Evolutionary conservation across 805 yeast genomes (phyloP), one percentile per base, ranked within the genome.

Genomic region (Priceomyces castillae): DNA sequence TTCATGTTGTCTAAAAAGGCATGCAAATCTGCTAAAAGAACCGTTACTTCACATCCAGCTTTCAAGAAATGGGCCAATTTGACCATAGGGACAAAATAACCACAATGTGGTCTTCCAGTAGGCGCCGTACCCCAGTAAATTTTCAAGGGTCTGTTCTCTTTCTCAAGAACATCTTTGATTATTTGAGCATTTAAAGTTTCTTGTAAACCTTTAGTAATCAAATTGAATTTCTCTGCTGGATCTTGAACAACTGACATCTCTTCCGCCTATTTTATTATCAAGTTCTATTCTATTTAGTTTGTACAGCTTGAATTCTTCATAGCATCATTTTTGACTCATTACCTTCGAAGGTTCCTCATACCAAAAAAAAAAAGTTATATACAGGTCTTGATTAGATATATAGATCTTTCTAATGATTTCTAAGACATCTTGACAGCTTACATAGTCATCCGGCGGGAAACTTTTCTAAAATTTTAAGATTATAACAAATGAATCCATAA

Each of bases 61-160:
- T 82, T 84, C 65, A 94, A 77, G 64, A 92, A 89, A 64, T 94
- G 90, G 1, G 98, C 98, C 54, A 94, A 69, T 66, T 94, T 92
- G 48, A 95, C 85, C 98, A 94, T 92, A 41, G 98, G 94, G 30
- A 94, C 99, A 61, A 94, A 89, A 77, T 94, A 94, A 41, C 98
- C 99, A 73, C 97, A 90, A 70, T 94, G 99, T 36, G 98, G 97
- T 68, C 81, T 87, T 41, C 99, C 99, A 3, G 99, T 94, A 47
- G 99, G 98, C 6, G 99, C 99, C 16, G 98, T 90, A 53, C 99
- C 99, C 98, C 97, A 94, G 80, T 94, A 94, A 59, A 94, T 69
- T 58, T 81, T 86, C 53, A 95, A 67, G 11, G 94, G 87, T 56
- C 95, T 81, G 56, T 88, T 80, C 58, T 88, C 85, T 43, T 78